Base-by-base conservation (phyloP, 768 basidiomycete species). In the Lentinula sp. region DNA sequence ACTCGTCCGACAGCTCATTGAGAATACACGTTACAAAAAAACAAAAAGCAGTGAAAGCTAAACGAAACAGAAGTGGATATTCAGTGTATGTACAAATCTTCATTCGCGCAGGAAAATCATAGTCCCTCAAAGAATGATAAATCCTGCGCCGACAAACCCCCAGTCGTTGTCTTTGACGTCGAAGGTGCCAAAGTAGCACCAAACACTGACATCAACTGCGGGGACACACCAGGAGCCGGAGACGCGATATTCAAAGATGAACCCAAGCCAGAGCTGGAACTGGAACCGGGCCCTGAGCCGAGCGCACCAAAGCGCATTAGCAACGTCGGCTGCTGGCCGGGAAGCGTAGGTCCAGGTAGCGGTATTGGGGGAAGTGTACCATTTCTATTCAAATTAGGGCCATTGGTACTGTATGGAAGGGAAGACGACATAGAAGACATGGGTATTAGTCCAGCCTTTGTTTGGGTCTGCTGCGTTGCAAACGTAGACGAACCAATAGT, bases 101-200 rank as follows among this genome's bases (percentile, higher is more conserved):
- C 5, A 16, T 18, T n/a, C 33, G 13, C n/a, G 5, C 49, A 33
- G 28, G 15, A 6, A 37, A 2, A 36, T 56, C 39, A 90, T 36
- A 88, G 67, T 39, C 90, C 88, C 73, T 94, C 92, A 69, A 94
- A 95, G 71, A 95, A 94, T 16, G 87, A 91, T 56, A 93, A 70
- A 79, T 93, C 93, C 72, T 91, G 89, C 2, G 90, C 91, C 3
- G 87, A 89, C 54, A 93, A 71, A 4, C 87, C 88, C 12, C 85
- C 84, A 15, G 66, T 43, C 23, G 45, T 41, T 28, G 13, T 48
- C 46, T 48, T 48, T 7, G 46, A 23, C 12, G 49, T 43, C n/a
- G 32, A 13, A 18, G 36, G 8, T 33, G 20, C 7, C 7, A 48
- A 23, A 33, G 48, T n/a, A 8, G 46, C 10, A 9, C 5, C 20